Percentiles rank a stretch among this genome's conserved stretches.
Evolutionary conservation across 169 alveolate genomes (phyloP).

Genomic region (Cyclospora cayetanensis): DNA sequence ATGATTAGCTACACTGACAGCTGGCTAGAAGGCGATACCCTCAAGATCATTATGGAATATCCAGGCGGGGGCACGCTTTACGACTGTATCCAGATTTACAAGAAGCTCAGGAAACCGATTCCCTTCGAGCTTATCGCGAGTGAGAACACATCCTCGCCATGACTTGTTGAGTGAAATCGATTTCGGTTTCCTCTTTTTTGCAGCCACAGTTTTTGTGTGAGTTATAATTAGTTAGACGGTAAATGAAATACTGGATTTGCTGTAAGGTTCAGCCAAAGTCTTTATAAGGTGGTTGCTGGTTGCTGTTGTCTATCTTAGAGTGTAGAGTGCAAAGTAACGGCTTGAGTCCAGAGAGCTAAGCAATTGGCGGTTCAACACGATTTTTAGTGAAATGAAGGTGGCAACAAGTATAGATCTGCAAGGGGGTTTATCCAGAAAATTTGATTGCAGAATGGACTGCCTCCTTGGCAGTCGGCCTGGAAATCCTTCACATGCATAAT

Average conservation of each 20-base stretch:
- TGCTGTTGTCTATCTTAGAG: neutral
- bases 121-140: neutral
- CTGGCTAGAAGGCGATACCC: slow-evolving; percentile 5
- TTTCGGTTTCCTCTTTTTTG: neutral
- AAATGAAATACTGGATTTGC: neutral
- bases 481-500: slow-evolving; percentile 84
- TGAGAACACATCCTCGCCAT: neutral
- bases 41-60: neutral
- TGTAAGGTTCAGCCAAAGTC: neutral
- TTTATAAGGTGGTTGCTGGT: neutral
- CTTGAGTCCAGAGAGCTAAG: neutral
- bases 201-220: neutral
- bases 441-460: slow-evolving; percentile 78
- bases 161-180: neutral
- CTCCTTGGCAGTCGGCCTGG: slow-evolving; percentile 83
- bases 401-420: no score
- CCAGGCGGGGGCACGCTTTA: slow-evolving; percentile 13
- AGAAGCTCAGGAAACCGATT: no score
- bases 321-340: neutral
- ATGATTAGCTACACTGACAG: slow-evolving; percentile 11
- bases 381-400: neutral
- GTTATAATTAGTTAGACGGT: neutral
- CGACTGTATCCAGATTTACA: neutral
- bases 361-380: neutral
- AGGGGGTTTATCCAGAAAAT: no score